Percentiles rank a stretch among this genome's conserved stretches.
Evolutionary conservation across 768 basidiomycete species (phyloP).

Genomic region (Rhodotorula babjevae): DNA sequence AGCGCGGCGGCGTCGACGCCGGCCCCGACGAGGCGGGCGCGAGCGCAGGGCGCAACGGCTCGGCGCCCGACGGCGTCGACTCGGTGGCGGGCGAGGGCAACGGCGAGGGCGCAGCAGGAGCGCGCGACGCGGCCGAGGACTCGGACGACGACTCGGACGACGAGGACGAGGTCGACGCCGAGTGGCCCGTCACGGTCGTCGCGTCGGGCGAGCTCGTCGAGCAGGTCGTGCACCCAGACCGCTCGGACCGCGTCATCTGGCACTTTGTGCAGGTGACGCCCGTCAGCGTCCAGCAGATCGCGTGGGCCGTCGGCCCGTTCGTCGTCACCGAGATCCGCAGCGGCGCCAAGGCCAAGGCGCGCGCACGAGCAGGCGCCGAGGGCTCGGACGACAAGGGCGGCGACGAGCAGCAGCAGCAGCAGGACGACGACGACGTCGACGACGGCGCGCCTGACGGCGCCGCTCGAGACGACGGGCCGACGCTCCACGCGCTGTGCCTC

Average conservation of each 20-base stretch:
- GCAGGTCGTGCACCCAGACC: constrained; percentile 92
- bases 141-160: constrained; percentile 46
- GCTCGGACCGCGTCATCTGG: constrained; percentile 89
- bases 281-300: constrained; percentile 92
- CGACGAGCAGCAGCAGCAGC: constrained; percentile 37
- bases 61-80: constrained; percentile 53
- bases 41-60: constrained; percentile 37
- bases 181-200: constrained; percentile 75
- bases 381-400: constrained; percentile 44
- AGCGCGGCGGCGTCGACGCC: constrained; percentile 50
- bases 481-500: constrained; percentile 85
- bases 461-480: constrained; percentile 45
- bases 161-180: constrained; percentile 42
- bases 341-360: constrained; percentile 61
- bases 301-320: constrained; percentile 93
- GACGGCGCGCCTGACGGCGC: constrained; percentile 57
- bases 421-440: constrained; percentile 58
- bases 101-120: constrained; percentile 49
- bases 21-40: background rate
- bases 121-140: constrained; percentile 41
- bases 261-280: constrained; percentile 78
- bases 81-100: constrained; percentile 31
- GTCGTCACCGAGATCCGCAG: constrained; percentile 53
- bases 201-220: constrained; percentile 93
- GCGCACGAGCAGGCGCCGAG: background rate